These are phyloP conservation scores for Tylopilus vinaceipallidus DNA, from an alignment of 768 basidiomycete genomes.

Conservation along the genomic window DNA sequence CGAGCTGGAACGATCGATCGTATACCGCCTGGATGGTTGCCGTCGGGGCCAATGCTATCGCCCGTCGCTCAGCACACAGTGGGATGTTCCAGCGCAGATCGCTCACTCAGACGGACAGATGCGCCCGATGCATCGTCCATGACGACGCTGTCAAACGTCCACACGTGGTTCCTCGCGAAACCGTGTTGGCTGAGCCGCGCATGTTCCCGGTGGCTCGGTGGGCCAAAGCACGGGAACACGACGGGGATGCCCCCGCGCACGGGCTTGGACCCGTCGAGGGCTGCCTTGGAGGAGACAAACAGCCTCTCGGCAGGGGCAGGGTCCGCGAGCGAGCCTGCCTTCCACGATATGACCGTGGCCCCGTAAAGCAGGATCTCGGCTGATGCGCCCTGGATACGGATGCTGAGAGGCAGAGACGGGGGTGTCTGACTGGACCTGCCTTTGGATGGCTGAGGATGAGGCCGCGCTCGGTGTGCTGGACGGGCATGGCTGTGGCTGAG, in stretches of 20 bases:
- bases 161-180: conserved; percentile 77
- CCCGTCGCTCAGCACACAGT: conserved; percentile 1
- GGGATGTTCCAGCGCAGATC: background rate
- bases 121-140: conserved; percentile 70
- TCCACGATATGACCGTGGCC: conserved; percentile 89
- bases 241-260: conserved; percentile 57
- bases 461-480: conserved; percentile 42
- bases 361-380: conserved; percentile 74
- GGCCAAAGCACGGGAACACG: conserved; percentile 88
- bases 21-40: conserved; percentile 57
- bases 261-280: conserved; percentile 78
- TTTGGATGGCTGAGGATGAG: conserved; percentile 62
- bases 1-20: conserved; percentile 64
- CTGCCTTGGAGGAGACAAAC: conserved; percentile 79
- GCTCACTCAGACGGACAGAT: conserved; percentile 75
- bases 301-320: conserved; percentile 58
- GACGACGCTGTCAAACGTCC: conserved; percentile 65
- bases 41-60: conserved; percentile 61
- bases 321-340: conserved; percentile 40
- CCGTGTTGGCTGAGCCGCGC: conserved; percentile 80
- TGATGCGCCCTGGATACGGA: conserved; percentile 52
- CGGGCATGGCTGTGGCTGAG: conserved; percentile 47
- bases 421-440: conserved; percentile 31
- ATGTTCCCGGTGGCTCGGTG: conserved; percentile 75
- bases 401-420: no score